Conservation (phyloP, 106 monocot genomes). For the Amphibolis antarctica region DNA sequence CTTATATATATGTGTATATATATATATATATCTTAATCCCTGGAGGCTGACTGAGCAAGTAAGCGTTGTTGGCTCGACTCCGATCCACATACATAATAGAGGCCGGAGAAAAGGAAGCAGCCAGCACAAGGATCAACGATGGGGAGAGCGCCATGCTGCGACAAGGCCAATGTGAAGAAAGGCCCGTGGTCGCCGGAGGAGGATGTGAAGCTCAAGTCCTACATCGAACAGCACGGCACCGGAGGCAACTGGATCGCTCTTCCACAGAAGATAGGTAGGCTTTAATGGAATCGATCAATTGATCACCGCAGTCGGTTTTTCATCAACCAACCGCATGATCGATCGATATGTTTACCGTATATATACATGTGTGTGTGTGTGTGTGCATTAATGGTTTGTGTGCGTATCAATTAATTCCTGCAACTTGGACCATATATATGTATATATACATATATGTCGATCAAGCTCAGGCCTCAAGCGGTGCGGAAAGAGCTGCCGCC, state of each 20-base stretch:
- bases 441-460: too few species aligned
- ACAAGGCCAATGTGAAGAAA: conserved; percentile 90
- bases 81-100: too few species aligned
- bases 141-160: conserved; percentile 93
- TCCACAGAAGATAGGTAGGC: conserved; percentile 79
- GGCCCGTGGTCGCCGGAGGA: conserved; percentile 95
- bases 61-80: too few species aligned
- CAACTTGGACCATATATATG: too few species aligned
- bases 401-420: too few species aligned
- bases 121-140: conserved; percentile 14
- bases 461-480: conserved; percentile 56
- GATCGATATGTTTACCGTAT: too few species aligned
- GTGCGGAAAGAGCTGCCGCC: conserved; percentile 95
- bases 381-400: too few species aligned
- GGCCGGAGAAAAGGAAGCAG: neutral
- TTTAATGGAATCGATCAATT: neutral
- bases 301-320: neutral
- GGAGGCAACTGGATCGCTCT: conserved; percentile 98
- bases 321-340: neutral
- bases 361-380: too few species aligned
- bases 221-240: conserved; percentile 84
- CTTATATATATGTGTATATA: too few species aligned
- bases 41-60: too few species aligned
- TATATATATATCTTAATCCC: too few species aligned
- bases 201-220: conserved; percentile 74